Conservation (phyloP, 495 filamentous ascomycete genomes). For the Opeltia flavorubescens region DNA sequence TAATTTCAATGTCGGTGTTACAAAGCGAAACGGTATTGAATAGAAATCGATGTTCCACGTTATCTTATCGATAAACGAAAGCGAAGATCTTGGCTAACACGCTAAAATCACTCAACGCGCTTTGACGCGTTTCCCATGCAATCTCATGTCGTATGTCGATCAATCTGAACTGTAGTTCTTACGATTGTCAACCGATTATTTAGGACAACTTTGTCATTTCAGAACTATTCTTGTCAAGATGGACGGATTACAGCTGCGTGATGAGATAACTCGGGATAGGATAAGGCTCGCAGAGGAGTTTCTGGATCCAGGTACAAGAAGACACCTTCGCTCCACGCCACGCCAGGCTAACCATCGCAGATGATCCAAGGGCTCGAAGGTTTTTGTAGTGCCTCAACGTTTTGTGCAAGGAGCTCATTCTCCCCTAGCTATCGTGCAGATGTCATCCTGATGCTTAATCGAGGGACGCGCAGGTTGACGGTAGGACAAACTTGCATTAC, state of each 20-base stretch:
- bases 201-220: too few relatives aligned
- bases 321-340: conserved; percentile 2
- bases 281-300: conserved; percentile 72
- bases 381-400: conserved; percentile 9
- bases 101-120: neutral
- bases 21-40: too few relatives aligned
- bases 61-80: neutral
- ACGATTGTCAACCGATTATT: neutral
- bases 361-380: conserved; percentile 45
- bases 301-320: conserved; percentile 61
- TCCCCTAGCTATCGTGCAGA: conserved; percentile 56
- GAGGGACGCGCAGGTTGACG: conserved; percentile 56
- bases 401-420: conserved; percentile 9
- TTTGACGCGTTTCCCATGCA: neutral
- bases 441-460: conserved; percentile 86
- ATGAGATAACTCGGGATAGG: conserved; percentile 69
- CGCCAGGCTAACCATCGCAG: conserved; percentile 20
- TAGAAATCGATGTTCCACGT: too few relatives aligned
- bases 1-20: too few relatives aligned
- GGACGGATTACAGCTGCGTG: conserved; percentile 59
- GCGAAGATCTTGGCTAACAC: neutral
- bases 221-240: conserved; percentile 27
- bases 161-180: neutral
- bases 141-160: neutral
- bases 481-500: conserved; percentile 22